phyloP scores from a whole-genome alignment of 441 rosid genomes.

The Bruguiera hainesii region DNA sequence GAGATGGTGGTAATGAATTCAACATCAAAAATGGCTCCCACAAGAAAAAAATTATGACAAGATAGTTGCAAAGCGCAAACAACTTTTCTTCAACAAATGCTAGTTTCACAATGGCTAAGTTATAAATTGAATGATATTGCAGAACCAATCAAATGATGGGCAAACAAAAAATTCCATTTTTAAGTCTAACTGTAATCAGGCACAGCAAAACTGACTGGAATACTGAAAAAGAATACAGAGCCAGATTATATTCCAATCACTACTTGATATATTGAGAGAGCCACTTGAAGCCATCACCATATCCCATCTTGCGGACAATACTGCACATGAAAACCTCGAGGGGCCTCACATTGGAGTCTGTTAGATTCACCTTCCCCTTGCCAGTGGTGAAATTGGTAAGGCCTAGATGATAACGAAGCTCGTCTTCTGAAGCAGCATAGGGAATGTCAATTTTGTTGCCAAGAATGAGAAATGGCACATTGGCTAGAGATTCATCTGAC shows the following conservation, averaged over 20 bases:
- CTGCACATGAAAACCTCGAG: constrained; percentile 95
- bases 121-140: constrained; percentile 6
- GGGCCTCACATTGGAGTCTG: constrained; percentile 74
- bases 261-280: constrained; percentile 88
- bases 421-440: constrained; percentile 88
- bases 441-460: constrained; percentile 94
- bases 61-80: too few relatives aligned
- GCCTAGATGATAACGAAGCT: constrained; percentile 77
- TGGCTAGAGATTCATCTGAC: constrained; percentile 74
- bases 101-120: too few relatives aligned
- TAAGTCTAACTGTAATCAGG: constrained; percentile 24
- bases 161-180: constrained; percentile 22
- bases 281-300: constrained; percentile 95
- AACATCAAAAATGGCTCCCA: too few relatives aligned
- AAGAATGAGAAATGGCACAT: constrained; percentile 78
- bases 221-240: constrained; percentile 17
- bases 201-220: constrained; percentile 24
- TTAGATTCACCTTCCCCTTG: constrained; percentile 77
- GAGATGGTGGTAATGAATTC: too few relatives aligned
- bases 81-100: too few relatives aligned
- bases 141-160: constrained; percentile 11
- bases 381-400: constrained; percentile 90
- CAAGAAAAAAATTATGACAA: too few relatives aligned
- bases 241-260: constrained; percentile 12
- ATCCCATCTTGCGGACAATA: constrained; percentile 94